Evolutionary conservation across 441 rosid species (phyloP), one percentile per base, ranked within the genome.

Genomic region (Gossypium laxum): DNA sequence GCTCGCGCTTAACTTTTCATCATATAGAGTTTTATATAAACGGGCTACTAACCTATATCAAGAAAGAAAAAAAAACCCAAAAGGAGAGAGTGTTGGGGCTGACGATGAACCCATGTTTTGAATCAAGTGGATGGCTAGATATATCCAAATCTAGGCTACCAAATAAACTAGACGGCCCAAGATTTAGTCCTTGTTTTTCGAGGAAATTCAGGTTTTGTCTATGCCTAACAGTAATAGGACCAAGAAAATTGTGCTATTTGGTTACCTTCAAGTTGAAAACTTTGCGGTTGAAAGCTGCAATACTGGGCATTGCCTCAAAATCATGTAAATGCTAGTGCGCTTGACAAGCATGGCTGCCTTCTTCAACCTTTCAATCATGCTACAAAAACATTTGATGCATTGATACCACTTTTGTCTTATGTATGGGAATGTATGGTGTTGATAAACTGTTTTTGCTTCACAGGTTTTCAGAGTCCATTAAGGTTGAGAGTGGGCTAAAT

Each of bases 391-490:
- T 85, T 80, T 26, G 79, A 84, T 57, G 54, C 61, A 66, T 60
- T 60, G 80, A 77, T 18, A 70, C 75, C 3, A 75, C 80, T 28
- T 32, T 86, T 7, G 84, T 75, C 22, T 76, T 34, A 34, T 62
- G 1, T 18, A 0, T 38, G 8, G 43, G 3, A 4, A 1, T 62
- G 3, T 18, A 0, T 38, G 7, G 43, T 8, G 3, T 45, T 34
- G 70, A 43, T 77, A 47, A 19, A 43, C 56, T 66, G 41, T 14
- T 11, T 34, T 6, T 34, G 19, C 7, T 30, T 75, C 48, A 34
- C 71, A 87, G 91, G 94, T 0, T 86, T 87, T 72, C 84, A 78
- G 71, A 80, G 77, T 74, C 88, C 89, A 1, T 58, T 83, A 4
- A 85, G 74, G 87, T 34, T 34, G 43, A 34, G 43, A 34, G 43